Conservation (phyloP, 179 eudicot species). For the Beta lomatogona region DNA sequence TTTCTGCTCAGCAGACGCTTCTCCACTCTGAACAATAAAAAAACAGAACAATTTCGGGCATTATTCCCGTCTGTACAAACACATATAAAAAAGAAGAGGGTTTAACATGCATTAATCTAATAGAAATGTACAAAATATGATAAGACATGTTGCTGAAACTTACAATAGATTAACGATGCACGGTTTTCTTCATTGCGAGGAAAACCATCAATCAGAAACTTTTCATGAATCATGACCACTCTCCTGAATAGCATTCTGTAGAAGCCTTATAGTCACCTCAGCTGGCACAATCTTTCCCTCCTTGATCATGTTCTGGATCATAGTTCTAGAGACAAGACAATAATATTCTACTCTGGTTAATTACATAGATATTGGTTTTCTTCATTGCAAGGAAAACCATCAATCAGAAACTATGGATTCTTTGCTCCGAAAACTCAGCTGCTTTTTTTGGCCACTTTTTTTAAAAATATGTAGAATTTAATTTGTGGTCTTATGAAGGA, state of each 20-base stretch:
- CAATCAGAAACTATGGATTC: conserved; percentile 88
- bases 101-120: conserved; percentile 16
- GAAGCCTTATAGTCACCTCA: conserved; percentile 90
- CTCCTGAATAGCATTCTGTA: conserved; percentile 74
- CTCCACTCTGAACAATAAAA: conserved; percentile 47
- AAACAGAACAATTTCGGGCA: conserved; percentile 43
- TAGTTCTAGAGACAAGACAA: conserved; percentile 39
- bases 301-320: conserved; percentile 94
- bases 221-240: conserved; percentile 65
- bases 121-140: neutral
- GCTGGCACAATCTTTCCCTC: conserved; percentile 96
- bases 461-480: too few species aligned
- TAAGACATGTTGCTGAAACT: conserved; percentile 25
- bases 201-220: conserved; percentile 91
- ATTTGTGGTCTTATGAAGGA: too few species aligned
- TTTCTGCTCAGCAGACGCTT: conserved; percentile 36
- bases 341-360: neutral
- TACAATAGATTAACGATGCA: conserved; percentile 78
- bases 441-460: too few species aligned
- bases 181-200: conserved; percentile 99
- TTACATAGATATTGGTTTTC: too few species aligned
- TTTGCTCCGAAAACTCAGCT: too few species aligned
- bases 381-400: conserved; percentile 97
- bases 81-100: neutral
- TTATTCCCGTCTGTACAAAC: conserved; percentile 41